Conservation (phyloP, 2,329 filamentous ascomycete species). For the Pleomassaria siparia region DNA sequence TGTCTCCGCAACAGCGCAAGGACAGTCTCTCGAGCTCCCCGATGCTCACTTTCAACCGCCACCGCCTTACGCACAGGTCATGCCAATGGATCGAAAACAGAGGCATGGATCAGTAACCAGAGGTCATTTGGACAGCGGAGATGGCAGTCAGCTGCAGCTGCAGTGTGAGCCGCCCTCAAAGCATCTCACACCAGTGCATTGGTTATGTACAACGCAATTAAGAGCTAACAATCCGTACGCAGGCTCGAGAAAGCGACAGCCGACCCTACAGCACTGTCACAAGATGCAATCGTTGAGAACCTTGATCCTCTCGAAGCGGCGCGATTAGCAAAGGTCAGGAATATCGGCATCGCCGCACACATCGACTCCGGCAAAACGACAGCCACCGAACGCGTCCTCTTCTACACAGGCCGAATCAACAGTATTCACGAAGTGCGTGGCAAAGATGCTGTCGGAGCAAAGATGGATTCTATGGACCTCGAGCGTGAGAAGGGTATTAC, state of each 20-base stretch:
- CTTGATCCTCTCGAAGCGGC: conserved; percentile 77
- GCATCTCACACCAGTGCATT: background rate
- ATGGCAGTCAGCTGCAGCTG: conserved; percentile 41
- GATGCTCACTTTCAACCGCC: conserved; percentile 37
- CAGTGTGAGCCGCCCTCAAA: conserved; percentile 31
- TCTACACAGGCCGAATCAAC: conserved; percentile 96
- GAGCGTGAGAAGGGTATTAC: conserved; percentile 99
- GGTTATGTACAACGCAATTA: conserved; percentile 8
- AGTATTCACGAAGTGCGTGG: conserved; percentile 95
- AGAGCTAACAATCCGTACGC: conserved; percentile 21
- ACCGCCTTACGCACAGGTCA: conserved; percentile 30
- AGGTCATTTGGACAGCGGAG: conserved; percentile 29
- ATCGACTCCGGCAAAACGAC: conserved; percentile 99
- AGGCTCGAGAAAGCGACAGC: conserved; percentile 57
- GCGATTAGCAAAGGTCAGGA: conserved; percentile 79
- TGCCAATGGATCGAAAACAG: conserved; percentile 31
- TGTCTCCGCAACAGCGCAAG: conserved; percentile 33
- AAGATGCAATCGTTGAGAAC: conserved; percentile 73
- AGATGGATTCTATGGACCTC: conserved; percentile 99
- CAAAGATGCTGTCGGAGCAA: conserved; percentile 91
- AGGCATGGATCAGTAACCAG: conserved; percentile 30
- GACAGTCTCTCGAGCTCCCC: conserved; percentile 26
- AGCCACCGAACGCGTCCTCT: conserved; percentile 91
- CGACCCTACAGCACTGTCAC: conserved; percentile 59
- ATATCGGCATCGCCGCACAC: conserved; percentile 98